These are phyloP conservation scores for Curvularia verruculosa DNA, from an alignment of 2,329 filamentous ascomycete genomes.

Conservation along the genomic window DNA sequence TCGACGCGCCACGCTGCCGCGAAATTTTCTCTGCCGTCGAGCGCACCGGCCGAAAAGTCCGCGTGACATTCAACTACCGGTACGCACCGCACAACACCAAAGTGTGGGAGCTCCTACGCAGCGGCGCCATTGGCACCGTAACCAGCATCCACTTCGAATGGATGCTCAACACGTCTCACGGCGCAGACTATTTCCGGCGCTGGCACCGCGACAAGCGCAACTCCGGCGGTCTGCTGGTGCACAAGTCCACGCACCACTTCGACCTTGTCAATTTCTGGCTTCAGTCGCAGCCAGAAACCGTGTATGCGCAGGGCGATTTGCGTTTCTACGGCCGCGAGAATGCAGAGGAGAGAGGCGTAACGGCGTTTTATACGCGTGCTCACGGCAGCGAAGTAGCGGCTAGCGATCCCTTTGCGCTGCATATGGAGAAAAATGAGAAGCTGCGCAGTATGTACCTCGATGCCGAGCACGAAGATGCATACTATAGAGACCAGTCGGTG, in stretches of 20 bases:
- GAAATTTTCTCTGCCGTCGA: conserved; percentile 63
- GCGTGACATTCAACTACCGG: conserved; percentile 69
- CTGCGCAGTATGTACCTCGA: conserved; percentile 66
- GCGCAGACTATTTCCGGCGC: conserved; percentile 67
- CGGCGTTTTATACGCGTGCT: conserved; percentile 58
- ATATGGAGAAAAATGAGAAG: conserved; percentile 59
- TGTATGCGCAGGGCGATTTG: conserved; percentile 64
- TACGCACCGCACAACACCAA: conserved; percentile 70
- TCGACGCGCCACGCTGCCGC: conserved; percentile 61
- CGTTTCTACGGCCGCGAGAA: conserved; percentile 68
- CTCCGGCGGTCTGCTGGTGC: conserved; percentile 64
- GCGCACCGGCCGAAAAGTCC: conserved; percentile 56
- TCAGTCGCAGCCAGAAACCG: conserved; percentile 60
- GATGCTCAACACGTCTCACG: conserved; percentile 67
- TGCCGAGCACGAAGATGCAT: conserved; percentile 67
- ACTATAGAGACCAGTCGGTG: conserved; percentile 67
- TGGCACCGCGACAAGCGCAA: conserved; percentile 69
- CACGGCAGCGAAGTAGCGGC: conserved; percentile 59
- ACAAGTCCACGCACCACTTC: conserved; percentile 69
- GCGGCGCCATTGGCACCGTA: conserved; percentile 63
- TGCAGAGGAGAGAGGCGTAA: conserved; percentile 61
- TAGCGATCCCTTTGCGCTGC: conserved; percentile 64
- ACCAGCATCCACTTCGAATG: conserved; percentile 67
- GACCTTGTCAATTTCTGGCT: conserved; percentile 70
- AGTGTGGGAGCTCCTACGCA: conserved; percentile 60